Base-by-base conservation (phyloP, 1,284 basidiomycete genomes). In the Ceratobasidium sp. region DNA sequence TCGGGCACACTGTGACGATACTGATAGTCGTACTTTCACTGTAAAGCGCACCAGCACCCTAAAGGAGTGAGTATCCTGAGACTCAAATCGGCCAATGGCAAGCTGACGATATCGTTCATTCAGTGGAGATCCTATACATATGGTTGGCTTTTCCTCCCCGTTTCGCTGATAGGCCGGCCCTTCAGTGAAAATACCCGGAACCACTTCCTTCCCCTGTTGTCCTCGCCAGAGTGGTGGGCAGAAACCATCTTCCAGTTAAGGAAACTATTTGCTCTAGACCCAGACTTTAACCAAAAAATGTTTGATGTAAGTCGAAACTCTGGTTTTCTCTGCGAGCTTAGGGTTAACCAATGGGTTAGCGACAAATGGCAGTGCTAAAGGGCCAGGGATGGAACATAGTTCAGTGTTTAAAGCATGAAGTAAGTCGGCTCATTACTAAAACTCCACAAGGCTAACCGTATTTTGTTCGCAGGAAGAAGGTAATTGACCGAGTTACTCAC, bases 311-410 rank as follows among this genome's bases (percentile, higher is more conserved):
- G 71, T 42, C 20, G 20, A 26, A 6, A 7, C 28, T 33, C 1
- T 33, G 1, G 4, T n/a, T 23, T 20, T 28, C 2, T 33, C 15
- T 54, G 33, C 17, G 38, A n/a, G 33, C 17, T 52, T 20, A 40
- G 9, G 3, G 17, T 26, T 75, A n/a, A 75, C 44, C 13, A 20
- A 9, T 56, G 57, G 28, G 80, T 17, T 81, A 94, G 91, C 88
- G 93, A 80, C 96, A 97, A 89, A 87, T 97, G 81, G 93, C 94
- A 50, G 93, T 97, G 7, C 91, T 97, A 80, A 96, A 96, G 84
- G 96, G 96, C 2, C 96, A 98, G 83, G 96, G 94, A 4, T 95
- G 92, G 89, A 96, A 96, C 81, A 91, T 97, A 46, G 89, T 97
- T 1, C 93, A 96, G 83, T 94, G 93, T 9, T 85, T 98, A 64